Evolutionary conservation across 768 basidiomycete genomes (phyloP), one percentile per base, ranked within the genome.

Genomic region (Tylopilus subfusipes): DNA sequence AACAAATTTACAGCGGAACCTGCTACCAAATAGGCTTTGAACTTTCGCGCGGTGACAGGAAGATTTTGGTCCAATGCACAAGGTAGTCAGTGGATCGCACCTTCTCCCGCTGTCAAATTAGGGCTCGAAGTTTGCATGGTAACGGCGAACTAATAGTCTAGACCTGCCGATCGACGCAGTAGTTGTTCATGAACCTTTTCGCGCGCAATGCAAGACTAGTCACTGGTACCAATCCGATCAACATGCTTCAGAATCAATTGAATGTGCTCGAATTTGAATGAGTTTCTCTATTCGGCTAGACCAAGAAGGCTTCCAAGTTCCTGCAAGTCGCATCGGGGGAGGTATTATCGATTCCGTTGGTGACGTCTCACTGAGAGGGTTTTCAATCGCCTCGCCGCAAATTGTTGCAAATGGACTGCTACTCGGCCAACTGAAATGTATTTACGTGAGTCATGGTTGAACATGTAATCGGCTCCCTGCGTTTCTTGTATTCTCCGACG

Each of bases 401-500:
- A 24, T 16, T n/a, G 18, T 31, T 18, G 25, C 36, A 27, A 16
- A 59, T 40, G 33, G 33, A 43, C 51, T 38, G 30, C 33, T n/a
- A 33, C 33, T 46, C 36, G 25, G 25, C 21, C 49, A 50, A 57
- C 36, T 38, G 13, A 38, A 48, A 29, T 25, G 16, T 47, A n/a
- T 42, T 60, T 66, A 61, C 58, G 56, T 55, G 55, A 13, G 30
- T 33, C 25, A 29, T 36, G 31, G 18, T 13, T 29, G 10, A 52
- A 54, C 33, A 52, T 64, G 62, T 67, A 64, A 67, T 64, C 52
- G 56, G 54, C 50, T 54, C 50, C 19, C 25, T 42, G 27, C 18
- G 25, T 45, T 48, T 2, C 27, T 31, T 18, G 14, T 60, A 30
- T 43, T 22, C 42, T 59, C 43, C 31, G 38, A 42, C 33, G 36